phyloP scores from a whole-genome alignment of 1,284 basidiomycete genomes.

The Moniliophthora roreri region DNA sequence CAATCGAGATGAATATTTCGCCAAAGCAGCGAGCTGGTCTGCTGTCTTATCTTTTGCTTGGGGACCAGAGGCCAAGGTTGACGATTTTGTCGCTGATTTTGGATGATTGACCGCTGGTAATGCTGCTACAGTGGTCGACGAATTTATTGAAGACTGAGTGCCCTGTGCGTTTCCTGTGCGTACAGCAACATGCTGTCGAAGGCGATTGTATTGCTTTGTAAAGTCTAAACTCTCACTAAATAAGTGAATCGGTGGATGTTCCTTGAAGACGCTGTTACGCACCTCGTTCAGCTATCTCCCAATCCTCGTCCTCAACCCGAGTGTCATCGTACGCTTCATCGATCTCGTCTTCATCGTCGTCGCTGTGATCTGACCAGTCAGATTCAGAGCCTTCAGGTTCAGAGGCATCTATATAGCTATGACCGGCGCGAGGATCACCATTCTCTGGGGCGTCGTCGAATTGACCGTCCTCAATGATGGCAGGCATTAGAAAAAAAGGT shows the following conservation, averaged over 20 bases:
- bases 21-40: slow-evolving; percentile 68
- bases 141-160: slow-evolving; percentile 47
- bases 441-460: slow-evolving; percentile 52
- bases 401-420: slow-evolving; percentile 45
- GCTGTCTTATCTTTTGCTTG: slow-evolving; percentile 52
- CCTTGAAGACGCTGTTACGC: not conserved
- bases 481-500: slow-evolving; percentile 12
- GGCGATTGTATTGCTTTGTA: slow-evolving; percentile 94
- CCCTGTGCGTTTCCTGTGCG: slow-evolving; percentile 66
- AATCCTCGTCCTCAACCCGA: slow-evolving; percentile 86
- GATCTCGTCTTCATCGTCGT: slow-evolving; percentile 39
- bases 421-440: slow-evolving; percentile 23
- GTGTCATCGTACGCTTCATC: slow-evolving; percentile 50
- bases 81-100: slow-evolving; percentile 17
- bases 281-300: slow-evolving; percentile 85
- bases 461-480: slow-evolving; percentile 40
- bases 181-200: slow-evolving; percentile 81
- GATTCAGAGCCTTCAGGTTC: slow-evolving; percentile 32
- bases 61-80: slow-evolving; percentile 17
- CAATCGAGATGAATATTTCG: slow-evolving; percentile 70
- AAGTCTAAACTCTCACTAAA: slow-evolving; percentile 69
- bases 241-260: not conserved
- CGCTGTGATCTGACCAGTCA: slow-evolving; percentile 35
- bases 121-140: slow-evolving; percentile 49
- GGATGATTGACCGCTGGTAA: slow-evolving; percentile 78